Evolutionary conservation across 768 basidiomycete genomes (phyloP).

Genomic region (Cystofilobasidium ferigula): DNA sequence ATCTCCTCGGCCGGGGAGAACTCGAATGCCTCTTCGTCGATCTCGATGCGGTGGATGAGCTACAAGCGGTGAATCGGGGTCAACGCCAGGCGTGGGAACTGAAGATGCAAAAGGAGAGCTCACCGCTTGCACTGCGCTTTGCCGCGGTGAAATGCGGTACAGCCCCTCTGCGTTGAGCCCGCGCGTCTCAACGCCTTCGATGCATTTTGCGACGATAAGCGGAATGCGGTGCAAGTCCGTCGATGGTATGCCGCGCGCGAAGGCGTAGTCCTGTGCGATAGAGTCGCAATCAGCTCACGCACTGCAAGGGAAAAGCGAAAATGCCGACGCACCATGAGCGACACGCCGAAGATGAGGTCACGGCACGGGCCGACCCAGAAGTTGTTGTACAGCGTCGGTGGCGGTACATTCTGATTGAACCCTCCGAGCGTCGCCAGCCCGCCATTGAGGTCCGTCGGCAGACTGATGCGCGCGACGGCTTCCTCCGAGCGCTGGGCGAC

Average conservation of each 20-base stretch:
- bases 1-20: conserved; percentile 22
- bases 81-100: background rate
- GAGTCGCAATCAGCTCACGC: no score
- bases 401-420: background rate
- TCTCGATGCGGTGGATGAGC: conserved; percentile 13
- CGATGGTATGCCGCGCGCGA: conserved; percentile 7
- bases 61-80: background rate
- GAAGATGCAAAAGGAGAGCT: background rate
- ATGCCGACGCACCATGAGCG: background rate
- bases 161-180: conserved; percentile 20
- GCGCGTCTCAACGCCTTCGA: conserved; percentile 20
- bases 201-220: conserved; percentile 23
- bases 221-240: background rate
- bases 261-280: conserved; percentile 26
- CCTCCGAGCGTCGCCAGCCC: conserved; percentile 13
- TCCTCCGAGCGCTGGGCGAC: conserved; percentile 21
- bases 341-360: conserved; percentile 13
- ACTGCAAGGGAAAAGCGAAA: background rate
- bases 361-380: conserved; percentile 14
- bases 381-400: conserved; percentile 16
- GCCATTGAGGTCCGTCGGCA: conserved; percentile 6
- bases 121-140: conserved; percentile 16
- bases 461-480: conserved; percentile 9
- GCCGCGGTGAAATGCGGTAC: conserved; percentile 9
- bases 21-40: conserved; percentile 23